A percentile compares a stretch with the other conserved stretches of the same genome.
These are phyloP conservation scores for Verticillium longisporum DNA, from an alignment of 2,329 filamentous ascomycete genomes.

Conservation along the genomic window DNA sequence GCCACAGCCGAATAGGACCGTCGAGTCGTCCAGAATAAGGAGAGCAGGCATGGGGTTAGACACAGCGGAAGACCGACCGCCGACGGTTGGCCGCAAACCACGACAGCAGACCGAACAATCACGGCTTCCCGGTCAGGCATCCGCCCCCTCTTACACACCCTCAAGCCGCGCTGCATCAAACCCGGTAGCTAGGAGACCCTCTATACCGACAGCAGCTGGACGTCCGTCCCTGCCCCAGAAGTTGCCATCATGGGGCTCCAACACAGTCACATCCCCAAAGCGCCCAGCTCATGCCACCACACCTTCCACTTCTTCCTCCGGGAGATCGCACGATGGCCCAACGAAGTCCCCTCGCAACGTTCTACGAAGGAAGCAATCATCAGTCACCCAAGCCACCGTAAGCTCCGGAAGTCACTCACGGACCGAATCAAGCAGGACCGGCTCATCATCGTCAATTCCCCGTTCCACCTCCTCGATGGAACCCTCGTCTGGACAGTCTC, in stretches of 20 bases:
- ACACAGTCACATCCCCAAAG: conserved; percentile 23
- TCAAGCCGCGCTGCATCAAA: conserved; percentile 31
- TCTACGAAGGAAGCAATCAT: conserved; percentile 43
- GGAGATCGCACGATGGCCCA: conserved; percentile 23
- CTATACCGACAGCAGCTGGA: conserved; percentile 15
- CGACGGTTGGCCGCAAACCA: conserved; percentile 4
- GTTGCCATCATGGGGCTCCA: conserved; percentile 34
- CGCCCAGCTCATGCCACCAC: conserved; percentile 19
- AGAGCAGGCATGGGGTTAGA: conserved; percentile 14
- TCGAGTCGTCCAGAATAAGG: conserved; percentile 24
- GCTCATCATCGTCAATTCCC: conserved; percentile 35
- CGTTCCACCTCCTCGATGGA: conserved; percentile 30
- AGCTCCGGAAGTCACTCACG: conserved; percentile 25
- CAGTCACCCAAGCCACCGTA: conserved; percentile 30
- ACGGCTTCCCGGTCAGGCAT: conserved; percentile 3
- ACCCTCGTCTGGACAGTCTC: conserved; percentile 22
- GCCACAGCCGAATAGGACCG: conserved; percentile 28
- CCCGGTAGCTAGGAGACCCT: conserved; percentile 19
- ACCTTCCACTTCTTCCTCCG: conserved; percentile 23
- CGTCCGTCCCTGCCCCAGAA: conserved; percentile 33
- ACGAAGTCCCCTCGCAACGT: conserved; percentile 31
- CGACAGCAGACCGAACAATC: conserved; percentile 7
- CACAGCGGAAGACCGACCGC: conserved; percentile 6
- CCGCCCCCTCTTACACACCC: conserved; percentile 13
- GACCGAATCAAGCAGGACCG: conserved; percentile 27